Evolutionary conservation across 768 basidiomycete genomes (phyloP).

Genomic region (Calocybe cyanea): DNA sequence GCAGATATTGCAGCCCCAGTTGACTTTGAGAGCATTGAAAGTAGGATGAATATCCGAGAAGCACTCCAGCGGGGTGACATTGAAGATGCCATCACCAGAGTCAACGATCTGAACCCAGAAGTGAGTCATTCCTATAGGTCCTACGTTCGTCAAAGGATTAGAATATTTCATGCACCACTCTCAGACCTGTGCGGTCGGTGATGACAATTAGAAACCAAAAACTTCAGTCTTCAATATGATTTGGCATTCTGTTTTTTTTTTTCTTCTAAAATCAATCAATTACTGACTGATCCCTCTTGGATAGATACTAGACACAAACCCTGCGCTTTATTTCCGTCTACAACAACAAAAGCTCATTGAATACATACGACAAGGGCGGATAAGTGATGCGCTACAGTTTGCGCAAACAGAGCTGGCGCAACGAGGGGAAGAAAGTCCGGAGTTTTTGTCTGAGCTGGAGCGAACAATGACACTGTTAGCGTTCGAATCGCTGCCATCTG

Average conservation of each 20-base stretch:
- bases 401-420: slow-evolving; percentile 94
- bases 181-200: slow-evolving; percentile 76
- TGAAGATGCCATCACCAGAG: slow-evolving; percentile 90
- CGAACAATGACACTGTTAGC: slow-evolving; percentile 91
- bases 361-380: slow-evolving; percentile 78
- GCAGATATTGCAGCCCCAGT: slow-evolving; percentile 72
- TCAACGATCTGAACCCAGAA: slow-evolving; percentile 96
- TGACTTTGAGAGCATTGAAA: slow-evolving; percentile 91
- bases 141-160: slow-evolving; percentile 64
- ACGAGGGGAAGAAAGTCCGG: slow-evolving; percentile 90
- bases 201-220: slow-evolving; percentile 73
- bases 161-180: slow-evolving; percentile 98
- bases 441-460: slow-evolving; percentile 90
- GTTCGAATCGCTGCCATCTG: slow-evolving; percentile 61
- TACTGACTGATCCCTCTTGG: slow-evolving; percentile 21
- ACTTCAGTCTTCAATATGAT: slow-evolving; percentile 99
- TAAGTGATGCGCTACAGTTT: slow-evolving; percentile 80
- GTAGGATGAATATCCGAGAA: slow-evolving; percentile 90
- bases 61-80: slow-evolving; percentile 93
- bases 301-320: slow-evolving; percentile 96
- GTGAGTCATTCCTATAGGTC: slow-evolving; percentile 46
- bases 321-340: slow-evolving; percentile 88
- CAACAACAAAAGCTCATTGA: slow-evolving; percentile 97
- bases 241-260: slow-evolving; percentile 22
- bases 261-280: slow-evolving; percentile 10